Conservation (phyloP, 139 green algal genomes). For the Desmodesmus armatus region DNA sequence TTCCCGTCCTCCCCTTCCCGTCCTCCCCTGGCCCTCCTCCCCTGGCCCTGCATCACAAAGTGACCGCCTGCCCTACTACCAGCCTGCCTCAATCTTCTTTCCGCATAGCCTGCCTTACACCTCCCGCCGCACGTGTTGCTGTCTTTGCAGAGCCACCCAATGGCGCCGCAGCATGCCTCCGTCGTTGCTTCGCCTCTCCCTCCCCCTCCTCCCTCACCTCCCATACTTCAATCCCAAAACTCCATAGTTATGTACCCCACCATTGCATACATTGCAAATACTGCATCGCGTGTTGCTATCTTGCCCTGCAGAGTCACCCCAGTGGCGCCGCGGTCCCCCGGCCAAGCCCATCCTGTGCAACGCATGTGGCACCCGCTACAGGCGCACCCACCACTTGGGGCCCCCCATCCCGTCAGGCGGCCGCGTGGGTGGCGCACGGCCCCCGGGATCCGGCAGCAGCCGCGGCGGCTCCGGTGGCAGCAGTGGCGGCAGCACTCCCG, state of each 20-base stretch:
- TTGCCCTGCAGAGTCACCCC: slow-evolving; percentile 52
- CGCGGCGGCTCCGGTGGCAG: neutral
- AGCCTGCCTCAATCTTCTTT: too few species aligned
- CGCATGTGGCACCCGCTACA: slow-evolving; percentile 77
- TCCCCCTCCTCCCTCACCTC: too few species aligned
- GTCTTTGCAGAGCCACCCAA: neutral
- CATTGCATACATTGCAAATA: neutral
- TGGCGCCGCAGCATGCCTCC: neutral
- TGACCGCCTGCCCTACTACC: too few species aligned
- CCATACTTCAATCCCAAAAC: too few species aligned
- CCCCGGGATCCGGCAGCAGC: neutral
- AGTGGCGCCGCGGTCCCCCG: slow-evolving; percentile 76
- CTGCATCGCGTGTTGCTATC: neutral
- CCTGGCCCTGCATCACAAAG: too few species aligned
- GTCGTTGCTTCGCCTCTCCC: too few species aligned
- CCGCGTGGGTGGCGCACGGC: neutral
- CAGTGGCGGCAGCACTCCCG: neutral
- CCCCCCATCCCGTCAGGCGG: slow-evolving; percentile 35
- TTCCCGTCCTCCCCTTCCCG: too few species aligned
- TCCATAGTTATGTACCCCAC: neutral
- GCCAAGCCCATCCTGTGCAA: slow-evolving; percentile 78
- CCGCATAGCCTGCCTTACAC: too few species aligned
- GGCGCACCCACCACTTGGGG: slow-evolving; percentile 57
- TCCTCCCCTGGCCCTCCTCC: too few species aligned
- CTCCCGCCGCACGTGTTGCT: neutral